Evolutionary conservation across 1,284 basidiomycete genomes (phyloP), one percentile per base, ranked within the genome.

Genomic region (Lentinula novae-zelandiae): DNA sequence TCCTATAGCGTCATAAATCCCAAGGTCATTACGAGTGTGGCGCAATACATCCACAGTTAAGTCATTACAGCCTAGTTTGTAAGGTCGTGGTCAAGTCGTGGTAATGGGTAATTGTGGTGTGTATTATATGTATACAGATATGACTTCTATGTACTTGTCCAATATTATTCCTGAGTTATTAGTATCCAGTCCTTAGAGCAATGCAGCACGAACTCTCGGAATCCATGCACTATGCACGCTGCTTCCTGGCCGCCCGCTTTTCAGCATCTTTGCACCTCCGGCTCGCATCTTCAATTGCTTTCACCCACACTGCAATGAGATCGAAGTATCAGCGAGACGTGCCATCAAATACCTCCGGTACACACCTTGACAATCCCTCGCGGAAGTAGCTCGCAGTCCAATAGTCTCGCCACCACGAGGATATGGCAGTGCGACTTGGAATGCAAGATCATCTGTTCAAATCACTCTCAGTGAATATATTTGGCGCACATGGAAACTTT

Each of bases 321-420:
- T 34, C 31, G 39, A 34, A 50, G 33, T 20, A 34, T 53, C n/a
- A 38, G 12, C 9, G 7, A 7, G 3, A 38, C 31, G 20, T n/a
- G 13, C 33, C 33, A 51, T 34, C n/a, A 9, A 9, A 36, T 53
- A 34, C 20, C 5, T 1, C 27, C 3, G 5, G 34, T 31, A 69
- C 72, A 66, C 57, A 77, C 77, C 65, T 66, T 87, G 84, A 61
- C 87, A 87, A 54, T 94, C 92, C 34, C 85, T 80, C 0, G 78
- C 73, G 13, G 83, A 87, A 1, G 75, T 68, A 0, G 88, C 85
- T 44, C 84, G 84, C 57, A 95, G 72, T 5, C 76, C 75, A 57
- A 94, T 82, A 5, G 80, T 79, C 60, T 93, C 90, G 3, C 90
- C 90, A 38, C 91, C 91, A 50, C 90, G 82, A 40, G 87, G 85